These are phyloP conservation scores for Platismatia glauca DNA, from an alignment of 495 filamentous ascomycete genomes.

Conservation along the genomic window DNA sequence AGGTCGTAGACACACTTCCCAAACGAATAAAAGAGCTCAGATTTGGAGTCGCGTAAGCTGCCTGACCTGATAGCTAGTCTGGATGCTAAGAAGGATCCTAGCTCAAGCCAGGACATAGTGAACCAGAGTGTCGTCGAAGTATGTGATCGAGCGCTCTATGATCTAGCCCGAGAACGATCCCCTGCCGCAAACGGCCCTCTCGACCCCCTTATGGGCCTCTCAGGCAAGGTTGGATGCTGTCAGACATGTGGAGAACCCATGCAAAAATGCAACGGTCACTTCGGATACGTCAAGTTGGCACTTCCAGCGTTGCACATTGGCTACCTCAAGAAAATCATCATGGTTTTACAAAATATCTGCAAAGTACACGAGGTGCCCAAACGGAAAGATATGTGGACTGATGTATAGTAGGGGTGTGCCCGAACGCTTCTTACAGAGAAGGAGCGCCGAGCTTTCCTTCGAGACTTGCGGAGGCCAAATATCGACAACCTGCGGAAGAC, in stretches of 20 bases:
- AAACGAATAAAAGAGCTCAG: slow-evolving; percentile 88
- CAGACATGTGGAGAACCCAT: slow-evolving; percentile 72
- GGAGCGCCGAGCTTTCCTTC: slow-evolving; percentile 62
- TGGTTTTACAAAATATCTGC: slow-evolving; percentile 87
- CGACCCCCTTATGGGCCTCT: slow-evolving; percentile 83
- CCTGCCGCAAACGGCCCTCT: slow-evolving; percentile 74
- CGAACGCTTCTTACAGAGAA: slow-evolving; percentile 68
- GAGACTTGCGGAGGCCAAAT: slow-evolving; percentile 66
- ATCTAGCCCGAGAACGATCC: slow-evolving; percentile 61
- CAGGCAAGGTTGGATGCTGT: slow-evolving; percentile 62
- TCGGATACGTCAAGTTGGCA: slow-evolving; percentile 81
- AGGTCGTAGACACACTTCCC: slow-evolving; percentile 76
- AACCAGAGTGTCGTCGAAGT: slow-evolving; percentile 90
- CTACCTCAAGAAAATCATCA: slow-evolving; percentile 83
- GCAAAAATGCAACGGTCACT: slow-evolving; percentile 84
- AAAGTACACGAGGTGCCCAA: slow-evolving; percentile 41
- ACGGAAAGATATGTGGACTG: not conserved
- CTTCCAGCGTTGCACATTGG: slow-evolving; percentile 92
- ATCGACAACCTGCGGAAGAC: slow-evolving; percentile 77
- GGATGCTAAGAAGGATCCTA: slow-evolving; percentile 23
- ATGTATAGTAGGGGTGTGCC: slow-evolving; percentile 50
- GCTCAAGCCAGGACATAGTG: slow-evolving; percentile 84
- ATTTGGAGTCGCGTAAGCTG: slow-evolving; percentile 77
- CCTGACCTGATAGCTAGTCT: slow-evolving; percentile 10
- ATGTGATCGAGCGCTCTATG: slow-evolving; percentile 81